Percentiles rank a stretch among this genome's conserved stretches.
Conservation (phyloP, 2,329 filamentous ascomycete genomes). For the Cercospora sp. region DNA sequence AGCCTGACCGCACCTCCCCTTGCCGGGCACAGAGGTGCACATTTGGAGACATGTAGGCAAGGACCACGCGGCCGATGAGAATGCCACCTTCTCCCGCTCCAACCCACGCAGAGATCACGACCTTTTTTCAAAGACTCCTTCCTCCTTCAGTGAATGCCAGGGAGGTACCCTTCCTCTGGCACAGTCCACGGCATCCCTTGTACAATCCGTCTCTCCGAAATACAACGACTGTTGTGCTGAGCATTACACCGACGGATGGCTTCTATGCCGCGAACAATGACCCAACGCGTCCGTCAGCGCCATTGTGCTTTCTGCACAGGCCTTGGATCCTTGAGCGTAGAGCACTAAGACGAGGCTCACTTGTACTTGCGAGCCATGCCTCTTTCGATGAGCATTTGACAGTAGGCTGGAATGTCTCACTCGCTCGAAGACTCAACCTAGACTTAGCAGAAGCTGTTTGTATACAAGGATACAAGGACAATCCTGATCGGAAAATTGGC, state of each 20-base stretch:
- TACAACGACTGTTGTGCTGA: slow-evolving; percentile 13
- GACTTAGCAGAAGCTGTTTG: slow-evolving; percentile 34
- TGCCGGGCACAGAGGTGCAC: neutral
- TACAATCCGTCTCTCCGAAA: slow-evolving; percentile 11
- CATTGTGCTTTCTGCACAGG: slow-evolving; percentile 17
- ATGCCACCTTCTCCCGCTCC: neutral
- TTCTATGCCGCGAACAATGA: slow-evolving; percentile 16
- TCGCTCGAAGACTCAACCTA: slow-evolving; percentile 39
- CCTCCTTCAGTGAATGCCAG: slow-evolving; percentile 3
- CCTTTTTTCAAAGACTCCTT: slow-evolving; percentile 14
- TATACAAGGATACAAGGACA: slow-evolving; percentile 44
- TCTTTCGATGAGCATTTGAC: slow-evolving; percentile 44
- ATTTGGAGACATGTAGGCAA: neutral
- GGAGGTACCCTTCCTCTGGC: slow-evolving; percentile 18
- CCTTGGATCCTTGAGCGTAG: slow-evolving; percentile 17
- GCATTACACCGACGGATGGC: slow-evolving; percentile 16
- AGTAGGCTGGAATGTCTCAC: slow-evolving; percentile 41
- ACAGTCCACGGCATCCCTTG: slow-evolving; percentile 8
- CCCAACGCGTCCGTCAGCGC: neutral
- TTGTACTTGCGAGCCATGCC: slow-evolving; percentile 38
- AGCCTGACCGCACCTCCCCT: neutral
- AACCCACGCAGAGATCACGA: slow-evolving; percentile 7
- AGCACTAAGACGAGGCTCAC: neutral
- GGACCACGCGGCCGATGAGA: neutral
- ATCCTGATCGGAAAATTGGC: slow-evolving; percentile 41